Base-by-base conservation (phyloP, 176 grass and related monocot genomes). In the Puya raimondii region DNA sequence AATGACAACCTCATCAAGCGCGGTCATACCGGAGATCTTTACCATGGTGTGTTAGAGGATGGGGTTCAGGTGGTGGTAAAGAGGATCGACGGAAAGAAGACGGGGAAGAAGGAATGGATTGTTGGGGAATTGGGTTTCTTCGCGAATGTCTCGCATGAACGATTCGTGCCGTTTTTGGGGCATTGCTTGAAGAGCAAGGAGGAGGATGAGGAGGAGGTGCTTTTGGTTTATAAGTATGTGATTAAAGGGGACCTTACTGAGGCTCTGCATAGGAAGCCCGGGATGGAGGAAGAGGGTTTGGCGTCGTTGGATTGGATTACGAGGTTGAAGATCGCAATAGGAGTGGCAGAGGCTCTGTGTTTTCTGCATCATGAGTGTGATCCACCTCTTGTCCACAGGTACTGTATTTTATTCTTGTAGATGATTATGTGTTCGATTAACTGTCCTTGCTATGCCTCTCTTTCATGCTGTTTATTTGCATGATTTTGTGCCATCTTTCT, bases 241-340 rank as follows among this genome's bases (percentile, higher is more conserved):
- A 10, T 22, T 4, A 97, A 84, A 74, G 82, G 89, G 64, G 94
- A 97, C 79, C 82, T 97, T 69, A 87, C 86, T 27, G 64, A 56
- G 50, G 89, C 86, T 53, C 76, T 97, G 66, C 84, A 84, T 68
- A 93, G 69, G 69, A 88, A 82, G 13, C 70, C 75, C 27, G 23
- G 72, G 0, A 64, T 79, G 20, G 53, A 48, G 50, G 80, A 86
- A 68, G 83, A 80, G 6, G 89, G 84, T 8, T 67, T 84, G 75
- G 72, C 23, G 13, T 90, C 94, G 9, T 79, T 97, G 72, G 94
- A 97, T 72, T 97, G 94, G 94, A 97, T 97, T 84, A 97, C 84
- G 16, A 85, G 94, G 74, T 70, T 97, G 69, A 97, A 97, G 74
- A 86, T 97, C 27, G 94, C 94, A 17, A 85, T 50, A 47, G 94